Evolutionary conservation across 2,329 filamentous ascomycete genomes (phyloP).

Genomic region (Mariannaea sp.): DNA sequence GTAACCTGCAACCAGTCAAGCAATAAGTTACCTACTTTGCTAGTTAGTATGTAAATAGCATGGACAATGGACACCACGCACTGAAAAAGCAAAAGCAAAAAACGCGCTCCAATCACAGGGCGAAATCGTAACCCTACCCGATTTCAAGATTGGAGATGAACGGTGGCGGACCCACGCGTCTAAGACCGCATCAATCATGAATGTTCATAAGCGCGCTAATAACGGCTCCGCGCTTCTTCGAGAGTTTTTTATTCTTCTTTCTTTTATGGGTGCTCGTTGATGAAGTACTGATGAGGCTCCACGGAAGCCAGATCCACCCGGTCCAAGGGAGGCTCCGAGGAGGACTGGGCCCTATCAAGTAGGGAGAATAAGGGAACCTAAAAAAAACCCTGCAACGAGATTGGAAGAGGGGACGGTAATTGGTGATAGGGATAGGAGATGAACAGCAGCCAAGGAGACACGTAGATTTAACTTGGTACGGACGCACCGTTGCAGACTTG

Average conservation of each 20-base stretch:
- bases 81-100: background rate
- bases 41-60: too few species aligned
- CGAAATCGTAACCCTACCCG: conserved; percentile 3
- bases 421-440: background rate
- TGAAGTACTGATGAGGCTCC: conserved; percentile 23
- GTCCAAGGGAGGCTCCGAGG: conserved; percentile 31
- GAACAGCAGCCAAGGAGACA: too few species aligned
- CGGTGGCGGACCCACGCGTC: conserved; percentile 3
- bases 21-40: background rate
- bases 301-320: conserved; percentile 34
- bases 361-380: conserved; percentile 2
- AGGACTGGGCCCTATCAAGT: conserved; percentile 27
- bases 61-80: too few species aligned
- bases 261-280: conserved; percentile 28
- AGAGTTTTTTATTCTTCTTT: too few species aligned
- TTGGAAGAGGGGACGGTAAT: background rate
- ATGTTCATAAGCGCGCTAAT: background rate
- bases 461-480: background rate
- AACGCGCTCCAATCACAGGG: conserved; percentile 20
- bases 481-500: too few species aligned
- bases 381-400: background rate
- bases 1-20: too few species aligned
- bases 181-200: background rate
- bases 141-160: conserved; percentile 17
- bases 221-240: conserved; percentile 33